Base-by-base conservation (phyloP, 2,329 filamentous ascomycete species). In the Nemania sp. region DNA sequence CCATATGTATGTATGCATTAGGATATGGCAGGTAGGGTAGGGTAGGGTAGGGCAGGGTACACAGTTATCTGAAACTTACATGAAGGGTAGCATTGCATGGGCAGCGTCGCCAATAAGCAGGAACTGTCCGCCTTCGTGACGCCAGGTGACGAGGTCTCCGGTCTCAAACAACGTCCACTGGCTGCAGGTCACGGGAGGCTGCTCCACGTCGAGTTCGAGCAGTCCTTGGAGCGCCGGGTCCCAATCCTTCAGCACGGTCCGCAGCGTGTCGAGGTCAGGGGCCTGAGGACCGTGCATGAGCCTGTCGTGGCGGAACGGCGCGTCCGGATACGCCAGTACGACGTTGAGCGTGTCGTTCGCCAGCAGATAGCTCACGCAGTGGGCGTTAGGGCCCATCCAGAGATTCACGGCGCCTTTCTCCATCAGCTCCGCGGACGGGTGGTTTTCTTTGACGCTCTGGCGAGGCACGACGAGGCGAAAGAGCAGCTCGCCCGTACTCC, bases 141-240 rank as follows among this genome's bases (percentile, higher is more conserved):
- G 19, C 52, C 52, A 50, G 22, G 26, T 9, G 6, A 19, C 23
- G 24, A n/a, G 23, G n/a, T 55, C 52, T 17, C 47, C 14, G 19
- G 37, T 55, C 26, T 50, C 46, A 26, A 50, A 49, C 12, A 55
- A 34, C 7, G 46, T 50, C 52, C 52, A 55, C 41, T 55, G 22
- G 23, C 24, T 40, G 46, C 52, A 55, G 20, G 23, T 24, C n/a
- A n/a, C n/a, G n/a, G n/a, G n/a, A 5, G 42, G 23, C 5, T 17
- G 23, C 5, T 45, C 9, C 17, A 50, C 46, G 20, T 36, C 26
- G 17, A 50, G 24, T 17, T 36, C 26, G 17, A 50, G 24, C 30
- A 50, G 33, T 40, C 41, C 46, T 1, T 47, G 52, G 8, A 50
- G 41, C 11, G 41, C 34, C 3, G 52, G 46, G 26, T 55, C 52